phyloP scores from a whole-genome alignment of 176 grass and related monocot species.

The Saccharum spontaneum region DNA sequence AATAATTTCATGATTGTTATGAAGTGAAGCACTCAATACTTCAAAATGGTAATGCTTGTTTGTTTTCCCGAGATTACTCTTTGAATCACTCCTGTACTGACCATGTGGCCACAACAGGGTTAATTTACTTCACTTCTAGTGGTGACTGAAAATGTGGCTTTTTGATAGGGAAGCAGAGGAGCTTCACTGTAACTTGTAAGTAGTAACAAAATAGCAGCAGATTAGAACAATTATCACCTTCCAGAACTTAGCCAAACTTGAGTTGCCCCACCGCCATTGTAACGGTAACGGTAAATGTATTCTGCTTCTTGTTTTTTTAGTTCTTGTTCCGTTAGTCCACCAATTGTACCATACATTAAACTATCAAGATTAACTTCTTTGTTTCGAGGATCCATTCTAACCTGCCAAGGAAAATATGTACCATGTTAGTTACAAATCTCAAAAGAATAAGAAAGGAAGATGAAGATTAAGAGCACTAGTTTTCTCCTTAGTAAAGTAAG shows the following conservation, averaged over 20 bases:
- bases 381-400: constrained; percentile 98
- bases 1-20: background rate
- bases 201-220: constrained; percentile 6
- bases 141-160: constrained; percentile 9
- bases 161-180: constrained; percentile 6
- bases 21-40: constrained; percentile 20
- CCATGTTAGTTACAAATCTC: constrained; percentile 2
- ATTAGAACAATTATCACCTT: constrained; percentile 62
- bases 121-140: background rate
- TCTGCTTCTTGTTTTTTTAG: constrained; percentile 90
- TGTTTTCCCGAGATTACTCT: background rate
- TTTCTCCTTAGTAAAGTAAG: constrained; percentile 13
- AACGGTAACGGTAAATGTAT: constrained; percentile 94
- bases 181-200: background rate
- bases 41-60: background rate
- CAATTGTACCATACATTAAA: constrained; percentile 65
- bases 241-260: constrained; percentile 99
- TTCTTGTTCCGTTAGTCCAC: constrained; percentile 85
- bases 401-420: constrained; percentile 48
- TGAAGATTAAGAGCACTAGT: background rate
- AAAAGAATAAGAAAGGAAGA: constrained; percentile 1
- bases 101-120: background rate
- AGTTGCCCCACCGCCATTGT: constrained; percentile 91
- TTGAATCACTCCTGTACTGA: background rate
- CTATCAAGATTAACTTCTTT: constrained; percentile 74